Evolutionary conservation across 2,329 filamentous ascomycete genomes (phyloP).

Genomic region (Botrytis sinoallii): DNA sequence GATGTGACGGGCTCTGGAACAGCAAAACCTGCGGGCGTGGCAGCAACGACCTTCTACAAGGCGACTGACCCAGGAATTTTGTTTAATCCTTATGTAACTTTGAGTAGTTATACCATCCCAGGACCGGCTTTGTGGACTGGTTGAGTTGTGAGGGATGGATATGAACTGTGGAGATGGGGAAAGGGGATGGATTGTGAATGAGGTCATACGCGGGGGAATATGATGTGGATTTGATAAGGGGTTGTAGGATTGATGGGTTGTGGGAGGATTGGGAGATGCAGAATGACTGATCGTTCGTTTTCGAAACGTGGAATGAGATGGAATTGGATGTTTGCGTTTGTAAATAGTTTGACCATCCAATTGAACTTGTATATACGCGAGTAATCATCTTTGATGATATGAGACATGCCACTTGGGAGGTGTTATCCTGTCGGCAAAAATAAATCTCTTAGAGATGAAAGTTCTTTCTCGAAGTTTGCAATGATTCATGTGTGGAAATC

Average conservation of each 20-base stretch:
- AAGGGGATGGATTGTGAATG: too few species aligned
- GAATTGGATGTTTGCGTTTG: background rate
- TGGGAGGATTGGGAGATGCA: background rate
- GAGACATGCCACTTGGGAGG: background rate
- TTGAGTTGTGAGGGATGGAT: background rate
- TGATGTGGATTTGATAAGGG: background rate
- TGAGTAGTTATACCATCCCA: conserved; percentile 29
- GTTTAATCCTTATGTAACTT: conserved; percentile 39
- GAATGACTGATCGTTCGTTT: background rate
- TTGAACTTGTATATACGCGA: background rate
- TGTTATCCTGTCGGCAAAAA: too few species aligned
- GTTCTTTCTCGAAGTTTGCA: too few species aligned
- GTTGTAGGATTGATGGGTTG: too few species aligned
- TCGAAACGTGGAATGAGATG: too few species aligned
- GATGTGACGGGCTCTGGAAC: conserved; percentile 45
- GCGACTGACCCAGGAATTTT: conserved; percentile 43
- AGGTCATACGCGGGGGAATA: rapidly evolving
- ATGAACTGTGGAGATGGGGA: too few species aligned
- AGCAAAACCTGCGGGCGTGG: conserved; percentile 38
- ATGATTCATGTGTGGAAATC: rapidly evolving
- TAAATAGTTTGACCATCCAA: background rate
- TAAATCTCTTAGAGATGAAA: too few species aligned
- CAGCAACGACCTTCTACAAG: conserved; percentile 42
- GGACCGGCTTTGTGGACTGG: conserved; percentile 14
- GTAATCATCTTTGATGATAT: background rate